Evolutionary conservation across 2,329 filamentous ascomycete species (phyloP).

Genomic region (Fusarium pseudocircinatum): DNA sequence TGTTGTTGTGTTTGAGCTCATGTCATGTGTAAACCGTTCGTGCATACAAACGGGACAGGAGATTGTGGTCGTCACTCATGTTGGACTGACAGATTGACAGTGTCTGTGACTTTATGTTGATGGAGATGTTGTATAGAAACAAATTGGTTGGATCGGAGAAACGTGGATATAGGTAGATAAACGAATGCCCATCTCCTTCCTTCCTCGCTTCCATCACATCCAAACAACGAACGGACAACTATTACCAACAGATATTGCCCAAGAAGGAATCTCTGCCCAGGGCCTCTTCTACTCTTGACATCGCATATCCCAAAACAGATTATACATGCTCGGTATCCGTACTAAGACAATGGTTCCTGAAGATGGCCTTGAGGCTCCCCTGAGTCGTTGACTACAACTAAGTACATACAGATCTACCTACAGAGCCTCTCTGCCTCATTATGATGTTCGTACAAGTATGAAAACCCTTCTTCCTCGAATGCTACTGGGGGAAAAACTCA

Average conservation of each 20-base stretch:
- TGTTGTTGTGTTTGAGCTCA: constrained; percentile 21
- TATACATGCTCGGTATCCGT: background rate
- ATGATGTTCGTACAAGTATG: constrained; percentile 2
- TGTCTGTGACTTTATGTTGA: background rate
- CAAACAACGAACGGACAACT: background rate
- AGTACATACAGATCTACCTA: background rate
- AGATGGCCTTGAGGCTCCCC: background rate
- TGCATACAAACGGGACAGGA: background rate
- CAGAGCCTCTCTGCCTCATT: background rate
- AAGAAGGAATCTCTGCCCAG: constrained; percentile 17
- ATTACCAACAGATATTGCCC: background rate
- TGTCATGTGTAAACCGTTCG: constrained; percentile 14
- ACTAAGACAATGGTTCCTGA: background rate
- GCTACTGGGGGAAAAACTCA: constrained; percentile 13
- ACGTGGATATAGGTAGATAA: constrained; percentile 21
- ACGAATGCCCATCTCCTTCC: constrained; percentile 11
- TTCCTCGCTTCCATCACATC: constrained; percentile 13
- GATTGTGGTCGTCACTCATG: background rate
- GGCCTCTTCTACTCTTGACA: constrained; percentile 1
- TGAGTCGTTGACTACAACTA: background rate
- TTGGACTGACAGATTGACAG: background rate
- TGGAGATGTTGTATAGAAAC: background rate
- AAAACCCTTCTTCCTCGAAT: background rate
- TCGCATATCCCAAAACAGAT: constrained; percentile 7
- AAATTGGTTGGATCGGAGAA: background rate